These are phyloP conservation scores for Leccinum fibrillosum DNA, from an alignment of 768 basidiomycete species.

Conservation along the genomic window DNA sequence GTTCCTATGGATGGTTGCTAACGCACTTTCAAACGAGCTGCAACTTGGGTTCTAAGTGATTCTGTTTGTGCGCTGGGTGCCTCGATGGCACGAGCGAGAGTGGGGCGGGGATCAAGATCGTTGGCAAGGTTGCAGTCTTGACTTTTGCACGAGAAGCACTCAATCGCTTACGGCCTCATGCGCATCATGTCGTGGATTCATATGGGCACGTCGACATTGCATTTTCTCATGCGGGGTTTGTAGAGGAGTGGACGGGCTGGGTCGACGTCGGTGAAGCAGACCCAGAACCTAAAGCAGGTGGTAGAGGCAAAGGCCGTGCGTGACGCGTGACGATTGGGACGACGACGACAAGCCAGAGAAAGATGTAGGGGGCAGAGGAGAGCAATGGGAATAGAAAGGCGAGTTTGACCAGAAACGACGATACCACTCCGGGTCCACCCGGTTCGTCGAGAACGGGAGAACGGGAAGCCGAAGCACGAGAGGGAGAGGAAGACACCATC, in stretches of 20 bases:
- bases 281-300: neutral
- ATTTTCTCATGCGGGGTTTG: neutral
- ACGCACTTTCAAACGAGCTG: slow-evolving; percentile 50
- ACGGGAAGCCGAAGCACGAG: neutral
- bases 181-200: neutral
- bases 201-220: no score
- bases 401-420: neutral
- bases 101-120: slow-evolving; percentile 13
- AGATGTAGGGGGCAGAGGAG: neutral
- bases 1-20: slow-evolving; percentile 62
- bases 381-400: neutral
- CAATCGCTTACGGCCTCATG: slow-evolving; percentile 10
- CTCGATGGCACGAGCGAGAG: slow-evolving; percentile 12
- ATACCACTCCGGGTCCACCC: neutral
- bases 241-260: slow-evolving; percentile 3
- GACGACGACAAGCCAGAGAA: slow-evolving; percentile 25
- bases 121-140: slow-evolving; percentile 3
- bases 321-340: slow-evolving; percentile 72
- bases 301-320: slow-evolving; percentile 25
- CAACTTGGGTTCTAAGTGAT: no score
- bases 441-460: neutral
- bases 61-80: neutral
- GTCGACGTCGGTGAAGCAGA: neutral
- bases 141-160: neutral
- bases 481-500: slow-evolving; percentile 33